phyloP scores from a whole-genome alignment of 352 stramenopile species.

The Heterotrichella gracilis region DNA sequence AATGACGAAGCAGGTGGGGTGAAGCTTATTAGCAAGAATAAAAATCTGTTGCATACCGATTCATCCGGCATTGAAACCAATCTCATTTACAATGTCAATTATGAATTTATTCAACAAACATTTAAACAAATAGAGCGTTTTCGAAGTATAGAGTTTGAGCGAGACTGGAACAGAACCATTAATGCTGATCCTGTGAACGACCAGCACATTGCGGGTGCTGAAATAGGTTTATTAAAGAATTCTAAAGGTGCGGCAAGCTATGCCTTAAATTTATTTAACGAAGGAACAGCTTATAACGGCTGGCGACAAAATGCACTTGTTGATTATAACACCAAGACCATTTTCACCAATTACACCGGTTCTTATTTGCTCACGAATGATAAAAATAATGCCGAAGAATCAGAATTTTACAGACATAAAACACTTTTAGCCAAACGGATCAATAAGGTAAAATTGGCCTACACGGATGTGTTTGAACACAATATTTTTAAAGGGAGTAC shows the following conservation, averaged over 20 bases:
- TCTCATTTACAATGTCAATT: not conserved
- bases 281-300: not conserved
- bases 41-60: not conserved
- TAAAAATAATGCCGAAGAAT: not conserved
- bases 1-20: not conserved
- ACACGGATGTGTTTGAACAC: not conserved
- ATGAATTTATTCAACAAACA: not conserved
- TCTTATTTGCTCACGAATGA: not conserved
- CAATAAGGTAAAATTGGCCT: not conserved
- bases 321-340: not conserved
- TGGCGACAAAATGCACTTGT: not conserved
- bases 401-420: not conserved
- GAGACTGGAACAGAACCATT: not conserved
- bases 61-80: not conserved
- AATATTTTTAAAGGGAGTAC: too few relatives aligned
- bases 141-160: not conserved
- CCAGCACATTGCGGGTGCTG: not conserved
- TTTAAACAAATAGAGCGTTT: not conserved
- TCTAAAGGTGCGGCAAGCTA: not conserved
- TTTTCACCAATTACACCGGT: not conserved
- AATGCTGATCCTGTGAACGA: not conserved
- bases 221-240: not conserved
- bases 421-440: not conserved
- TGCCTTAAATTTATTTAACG: constrained; percentile 10
- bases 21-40: not conserved